Conservation (phyloP, 331 rosid genomes). For the Erythrophleum ivorense region DNA sequence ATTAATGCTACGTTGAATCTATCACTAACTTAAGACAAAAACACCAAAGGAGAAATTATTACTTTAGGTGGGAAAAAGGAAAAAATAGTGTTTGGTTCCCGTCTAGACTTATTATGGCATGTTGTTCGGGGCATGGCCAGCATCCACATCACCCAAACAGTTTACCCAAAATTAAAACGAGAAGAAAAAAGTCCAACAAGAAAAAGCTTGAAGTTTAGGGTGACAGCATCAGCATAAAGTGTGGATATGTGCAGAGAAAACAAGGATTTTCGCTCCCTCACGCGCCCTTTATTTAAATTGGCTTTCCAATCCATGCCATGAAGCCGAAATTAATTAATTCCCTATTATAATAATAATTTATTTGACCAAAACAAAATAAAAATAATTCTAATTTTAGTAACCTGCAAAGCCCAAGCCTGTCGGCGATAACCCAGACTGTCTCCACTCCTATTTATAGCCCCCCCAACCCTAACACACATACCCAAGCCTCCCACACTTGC, state of each 20-base stretch:
- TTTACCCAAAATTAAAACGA: neutral
- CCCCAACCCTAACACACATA: slow-evolving; percentile 33
- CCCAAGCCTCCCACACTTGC: neutral
- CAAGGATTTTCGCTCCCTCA: neutral
- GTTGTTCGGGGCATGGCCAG: no score
- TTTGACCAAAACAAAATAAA: neutral
- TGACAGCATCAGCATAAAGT: neutral
- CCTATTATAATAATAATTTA: neutral
- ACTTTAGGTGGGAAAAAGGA: neutral
- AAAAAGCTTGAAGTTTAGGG: neutral
- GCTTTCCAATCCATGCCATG: neutral
- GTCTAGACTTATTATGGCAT: no score
- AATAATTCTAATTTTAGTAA: neutral
- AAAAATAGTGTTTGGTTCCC: no score
- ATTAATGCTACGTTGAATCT: neutral
- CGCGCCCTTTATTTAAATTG: neutral
- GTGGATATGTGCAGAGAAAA: neutral
- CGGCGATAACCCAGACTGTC: slow-evolving; percentile 67
- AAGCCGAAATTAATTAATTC: neutral
- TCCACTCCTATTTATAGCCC: slow-evolving; percentile 54
- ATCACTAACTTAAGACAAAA: neutral
- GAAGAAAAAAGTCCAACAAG: neutral
- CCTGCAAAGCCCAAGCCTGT: slow-evolving; percentile 44
- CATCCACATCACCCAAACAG: neutral
- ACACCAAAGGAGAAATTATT: no score